Evolutionary conservation across 2,329 filamentous ascomycete genomes (phyloP).

Genomic region (Arthrobotrys pseudoclavata): DNA sequence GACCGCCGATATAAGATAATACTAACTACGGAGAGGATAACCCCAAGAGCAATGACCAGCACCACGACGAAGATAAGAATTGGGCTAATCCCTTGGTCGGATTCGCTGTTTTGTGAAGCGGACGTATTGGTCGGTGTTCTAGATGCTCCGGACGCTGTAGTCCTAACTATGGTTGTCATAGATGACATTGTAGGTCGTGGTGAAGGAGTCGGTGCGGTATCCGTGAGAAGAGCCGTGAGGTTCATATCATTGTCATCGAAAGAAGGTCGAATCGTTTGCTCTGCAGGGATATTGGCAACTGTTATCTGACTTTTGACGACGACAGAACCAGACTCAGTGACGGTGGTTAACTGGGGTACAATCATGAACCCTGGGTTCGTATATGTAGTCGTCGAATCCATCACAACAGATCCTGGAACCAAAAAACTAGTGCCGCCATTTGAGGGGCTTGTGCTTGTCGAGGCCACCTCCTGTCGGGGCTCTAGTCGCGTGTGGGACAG

Average conservation of each 20-base stretch:
- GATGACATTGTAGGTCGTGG: slow-evolving; percentile 15
- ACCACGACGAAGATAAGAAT: slow-evolving; percentile 38
- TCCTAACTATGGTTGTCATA: slow-evolving; percentile 9
- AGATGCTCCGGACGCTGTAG: slow-evolving; percentile 3
- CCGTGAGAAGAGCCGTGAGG: slow-evolving; percentile 38
- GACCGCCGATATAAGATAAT: slow-evolving; percentile 40
- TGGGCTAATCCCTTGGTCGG: slow-evolving; percentile 27
- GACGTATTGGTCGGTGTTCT: not conserved
- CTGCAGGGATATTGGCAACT: slow-evolving; percentile 29
- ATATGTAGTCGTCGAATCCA: slow-evolving; percentile 54
- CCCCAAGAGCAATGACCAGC: slow-evolving; percentile 40
- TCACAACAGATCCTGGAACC: slow-evolving; percentile 32
- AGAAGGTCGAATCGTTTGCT: slow-evolving; percentile 30
- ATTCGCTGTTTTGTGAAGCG: not conserved
- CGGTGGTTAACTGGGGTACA: slow-evolving; percentile 42
- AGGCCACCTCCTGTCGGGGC: slow-evolving; percentile 37
- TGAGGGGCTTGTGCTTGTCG: slow-evolving; percentile 10
- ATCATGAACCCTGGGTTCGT: slow-evolving; percentile 54
- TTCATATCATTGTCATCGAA: slow-evolving; percentile 5
- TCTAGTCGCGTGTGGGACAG: slow-evolving; percentile 8
- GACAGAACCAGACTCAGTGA: slow-evolving; percentile 41
- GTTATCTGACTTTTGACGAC: slow-evolving; percentile 48
- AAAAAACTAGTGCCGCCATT: slow-evolving; percentile 23
- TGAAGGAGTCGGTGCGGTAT: slow-evolving; percentile 21
- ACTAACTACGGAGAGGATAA: slow-evolving; percentile 19